Evolutionary conservation across 108 stramenopile species (phyloP), one percentile per base, ranked within the genome.

Genomic region (Nitzschia sp.): DNA sequence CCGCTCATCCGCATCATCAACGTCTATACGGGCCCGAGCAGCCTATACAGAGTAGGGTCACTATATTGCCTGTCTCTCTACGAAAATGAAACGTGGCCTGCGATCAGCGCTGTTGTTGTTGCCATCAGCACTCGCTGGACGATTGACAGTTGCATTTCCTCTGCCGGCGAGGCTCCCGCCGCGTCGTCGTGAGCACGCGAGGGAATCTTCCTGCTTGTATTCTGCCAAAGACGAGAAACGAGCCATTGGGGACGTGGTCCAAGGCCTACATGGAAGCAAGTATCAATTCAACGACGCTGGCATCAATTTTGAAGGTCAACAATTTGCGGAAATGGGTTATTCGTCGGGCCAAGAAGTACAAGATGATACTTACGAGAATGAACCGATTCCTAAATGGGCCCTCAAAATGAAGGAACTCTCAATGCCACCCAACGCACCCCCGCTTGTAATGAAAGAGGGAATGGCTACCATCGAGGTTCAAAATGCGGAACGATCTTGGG

Each of bases 401-500:
- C 15, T 41, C 23, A 23, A 36, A 60, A 26, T 58, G 58, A 22
- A 25, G 16, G 54, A 34, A 25, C 4, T 22, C 5, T 5, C 21
- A 26, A 30, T 53, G 9, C 46, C 52, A 2, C 3, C 35, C 11
- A 9, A 8, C 23, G 47, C 45, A 16, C 30, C 30, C 3, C 6
- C 22, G 15, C 15, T 57, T 8, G 19, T 23, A 25, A 21, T 35
- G 27, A 29, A 50, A 32, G 45, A 32, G 11, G 4, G 31, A 13
- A 11, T 23, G 21, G 25, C 58, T 9, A 47, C 68, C 2, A 35
- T 76, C 16, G 5, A 19, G 1, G 58, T 76, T 58, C 32, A n/a
- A 15, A 76, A 76, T 55, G 53, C 69, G 41, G 75, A 76, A 44
- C 61, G 68, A 64, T 63, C 75, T 1, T 76, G 75, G 75, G 68